Conservation (phyloP, 129 eudicot genomes). For the Sambucus nigra region DNA sequence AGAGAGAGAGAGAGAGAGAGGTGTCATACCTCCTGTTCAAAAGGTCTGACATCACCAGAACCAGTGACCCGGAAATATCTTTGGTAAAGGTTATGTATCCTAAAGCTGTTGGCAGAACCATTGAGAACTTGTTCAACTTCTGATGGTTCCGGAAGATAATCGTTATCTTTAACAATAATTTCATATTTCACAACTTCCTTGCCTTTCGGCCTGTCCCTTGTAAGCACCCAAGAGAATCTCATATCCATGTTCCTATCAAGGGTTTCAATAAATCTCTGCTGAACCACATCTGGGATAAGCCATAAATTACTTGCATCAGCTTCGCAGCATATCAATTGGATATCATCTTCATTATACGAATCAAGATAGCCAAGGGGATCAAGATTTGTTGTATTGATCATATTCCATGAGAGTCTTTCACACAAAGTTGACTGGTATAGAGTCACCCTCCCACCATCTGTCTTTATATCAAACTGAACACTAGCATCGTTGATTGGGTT, state of each 20-base stretch:
- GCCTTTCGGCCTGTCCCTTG: slow-evolving; percentile 89
- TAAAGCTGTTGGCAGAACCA: slow-evolving; percentile 66
- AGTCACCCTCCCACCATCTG: slow-evolving; percentile 65
- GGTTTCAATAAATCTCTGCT: slow-evolving; percentile 45
- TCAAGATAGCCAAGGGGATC: slow-evolving; percentile 68
- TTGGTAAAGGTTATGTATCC: slow-evolving; percentile 64
- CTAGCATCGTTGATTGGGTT: slow-evolving; percentile 92
- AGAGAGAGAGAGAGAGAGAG: slow-evolving; percentile 1
- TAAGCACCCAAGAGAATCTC: slow-evolving; percentile 73
- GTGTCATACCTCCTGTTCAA: slow-evolving; percentile 66
- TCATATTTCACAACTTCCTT: slow-evolving; percentile 88
- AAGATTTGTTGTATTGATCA: slow-evolving; percentile 32
- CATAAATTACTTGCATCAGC: slow-evolving; percentile 87
- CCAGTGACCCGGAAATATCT: slow-evolving; percentile 91
- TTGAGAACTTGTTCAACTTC: slow-evolving; percentile 66
- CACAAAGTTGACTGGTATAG: slow-evolving; percentile 79
- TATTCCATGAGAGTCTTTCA: slow-evolving; percentile 56
- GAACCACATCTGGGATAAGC: slow-evolving; percentile 84
- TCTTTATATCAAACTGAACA: slow-evolving; percentile 80
- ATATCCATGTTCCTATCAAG: slow-evolving; percentile 52
- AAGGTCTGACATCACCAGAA: slow-evolving; percentile 88
- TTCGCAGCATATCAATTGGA: slow-evolving; percentile 86
- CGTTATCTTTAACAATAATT: slow-evolving; percentile 30
- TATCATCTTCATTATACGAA: slow-evolving; percentile 63
- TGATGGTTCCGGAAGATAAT: slow-evolving; percentile 57